Percentiles rank a stretch among this genome's conserved stretches.
Evolutionary conservation across 192 early-diverging fungal genomes (phyloP).

Genomic region (Spizellomyces punctatus): DNA sequence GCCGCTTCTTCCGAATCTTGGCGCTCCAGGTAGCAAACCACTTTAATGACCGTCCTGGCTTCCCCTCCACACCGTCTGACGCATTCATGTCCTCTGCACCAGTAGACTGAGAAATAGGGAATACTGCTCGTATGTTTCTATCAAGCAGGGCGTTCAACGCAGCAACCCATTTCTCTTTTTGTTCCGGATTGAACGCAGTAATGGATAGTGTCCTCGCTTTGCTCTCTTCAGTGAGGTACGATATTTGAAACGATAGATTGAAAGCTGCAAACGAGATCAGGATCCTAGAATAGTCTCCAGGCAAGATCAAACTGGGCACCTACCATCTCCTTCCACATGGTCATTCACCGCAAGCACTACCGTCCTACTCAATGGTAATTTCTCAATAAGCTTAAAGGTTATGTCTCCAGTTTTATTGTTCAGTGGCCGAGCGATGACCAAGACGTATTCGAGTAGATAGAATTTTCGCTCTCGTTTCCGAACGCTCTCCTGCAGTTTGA

Average conservation of each 20-base stretch:
- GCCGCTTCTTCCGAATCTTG: conserved; percentile 24
- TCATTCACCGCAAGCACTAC: conserved; percentile 9
- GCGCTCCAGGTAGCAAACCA: conserved; percentile 28
- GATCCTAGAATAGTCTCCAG: background rate
- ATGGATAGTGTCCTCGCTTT: conserved; percentile 21
- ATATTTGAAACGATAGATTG: conserved; percentile 28
- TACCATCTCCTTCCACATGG: conserved; percentile 21
- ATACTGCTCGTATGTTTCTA: conserved; percentile 6
- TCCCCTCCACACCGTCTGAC: background rate
- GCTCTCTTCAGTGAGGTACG: conserved; percentile 31
- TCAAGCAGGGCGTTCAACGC: conserved; percentile 9
- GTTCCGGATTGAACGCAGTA: conserved; percentile 38
- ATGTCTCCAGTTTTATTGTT: conserved; percentile 15
- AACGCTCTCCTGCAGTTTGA: conserved; percentile 32
- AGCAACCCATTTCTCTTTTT: conserved; percentile 21
- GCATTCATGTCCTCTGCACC: background rate
- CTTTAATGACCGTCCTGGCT: conserved; percentile 3
- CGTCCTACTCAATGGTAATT: conserved; percentile 9
- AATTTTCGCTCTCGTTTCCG: conserved; percentile 32
- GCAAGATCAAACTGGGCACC: too few relatives aligned
- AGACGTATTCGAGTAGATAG: conserved; percentile 34
- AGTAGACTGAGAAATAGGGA: background rate
- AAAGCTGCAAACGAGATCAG: conserved; percentile 6
- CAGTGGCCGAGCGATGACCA: conserved; percentile 33
- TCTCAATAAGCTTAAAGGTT: conserved; percentile 28